Evolutionary conservation across 495 filamentous ascomycete species (phyloP), one percentile per base, ranked within the genome.

Genomic region (Trichocladium antarcticum): DNA sequence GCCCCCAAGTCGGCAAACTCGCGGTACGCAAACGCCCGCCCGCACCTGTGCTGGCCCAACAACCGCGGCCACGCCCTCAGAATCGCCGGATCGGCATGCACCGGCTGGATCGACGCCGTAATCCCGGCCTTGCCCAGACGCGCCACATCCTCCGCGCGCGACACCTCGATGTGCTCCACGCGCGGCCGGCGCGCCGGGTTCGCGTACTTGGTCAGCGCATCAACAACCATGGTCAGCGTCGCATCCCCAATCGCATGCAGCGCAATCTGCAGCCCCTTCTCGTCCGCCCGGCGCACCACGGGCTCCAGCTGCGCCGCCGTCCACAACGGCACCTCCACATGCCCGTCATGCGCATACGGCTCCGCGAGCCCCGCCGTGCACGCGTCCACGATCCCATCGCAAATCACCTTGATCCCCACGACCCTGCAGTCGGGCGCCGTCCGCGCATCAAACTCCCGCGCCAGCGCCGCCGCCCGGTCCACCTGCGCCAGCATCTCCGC

Each of bases 381-480:
- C 0, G 74, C 78, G 49, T 84, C 81, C 37, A 84, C 68, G 8
- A 83, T 77, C 1, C 81, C 81, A 47, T 84, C 81, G 48, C 78
- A 79, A 37, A 84, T 83, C 17, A 84, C 64, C 51, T 84, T 84
- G 55, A 83, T 75, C n/a, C 81, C 81, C 1, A 76, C 71, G 14
- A 84, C 63, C 24, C 76, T 66, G 42, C 79, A 78, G 37, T 76
- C 71, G 0, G 75, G 78, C 14, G 62, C 69, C 1, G 68, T 75
- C 0, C 51, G 11, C 3, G 63, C 60, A 43, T 75, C 77, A 54
- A 68, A 77, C 42, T 72, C 42, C 9, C 50, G 40, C 15, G 69
- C 66, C 3, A 83, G 59, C 50, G 75, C 76, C 36, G 78, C 76
- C 0, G 81, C 81, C 10, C 74, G 69, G 27, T 82, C 76, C 0